Evolutionary conservation across 441 rosid genomes (phyloP).

Genomic region (Euphorbia celastroides): DNA sequence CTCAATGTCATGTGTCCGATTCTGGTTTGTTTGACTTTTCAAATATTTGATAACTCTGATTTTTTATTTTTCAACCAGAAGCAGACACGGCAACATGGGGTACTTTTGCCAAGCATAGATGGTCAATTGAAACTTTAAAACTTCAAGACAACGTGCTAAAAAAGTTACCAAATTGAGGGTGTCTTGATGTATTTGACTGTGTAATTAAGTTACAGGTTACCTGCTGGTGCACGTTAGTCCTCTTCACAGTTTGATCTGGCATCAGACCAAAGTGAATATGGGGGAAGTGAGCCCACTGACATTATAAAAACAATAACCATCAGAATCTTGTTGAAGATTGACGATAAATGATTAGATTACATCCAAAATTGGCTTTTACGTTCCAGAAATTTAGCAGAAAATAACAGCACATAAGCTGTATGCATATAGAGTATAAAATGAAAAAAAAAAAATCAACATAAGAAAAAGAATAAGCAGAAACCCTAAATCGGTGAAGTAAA

Average conservation of each 20-base stretch:
- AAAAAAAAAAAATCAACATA: not conserved
- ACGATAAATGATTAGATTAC: no score
- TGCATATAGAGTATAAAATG: not conserved
- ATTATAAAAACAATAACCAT: constrained; percentile 10
- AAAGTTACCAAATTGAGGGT: no score
- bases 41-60: no score
- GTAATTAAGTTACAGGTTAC: constrained; percentile 19
- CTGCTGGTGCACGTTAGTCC: constrained; percentile 71
- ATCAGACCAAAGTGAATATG: constrained; percentile 96
- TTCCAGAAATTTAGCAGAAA: not conserved
- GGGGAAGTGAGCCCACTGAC: constrained; percentile 99
- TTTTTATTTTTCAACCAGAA: no score
- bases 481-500: constrained; percentile 36
- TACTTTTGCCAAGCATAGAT: no score
- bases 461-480: constrained; percentile 1
- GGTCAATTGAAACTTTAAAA: no score
- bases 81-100: no score
- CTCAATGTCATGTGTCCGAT: no score
- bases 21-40: no score
- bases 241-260: constrained; percentile 96
- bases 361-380: no score
- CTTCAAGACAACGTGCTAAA: no score
- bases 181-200: no score
- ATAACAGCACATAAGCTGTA: not conserved
- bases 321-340: not conserved